These are phyloP conservation scores for Pelargonium cotyledonis DNA, from an alignment of 441 rosid species.

Conservation along the genomic window DNA sequence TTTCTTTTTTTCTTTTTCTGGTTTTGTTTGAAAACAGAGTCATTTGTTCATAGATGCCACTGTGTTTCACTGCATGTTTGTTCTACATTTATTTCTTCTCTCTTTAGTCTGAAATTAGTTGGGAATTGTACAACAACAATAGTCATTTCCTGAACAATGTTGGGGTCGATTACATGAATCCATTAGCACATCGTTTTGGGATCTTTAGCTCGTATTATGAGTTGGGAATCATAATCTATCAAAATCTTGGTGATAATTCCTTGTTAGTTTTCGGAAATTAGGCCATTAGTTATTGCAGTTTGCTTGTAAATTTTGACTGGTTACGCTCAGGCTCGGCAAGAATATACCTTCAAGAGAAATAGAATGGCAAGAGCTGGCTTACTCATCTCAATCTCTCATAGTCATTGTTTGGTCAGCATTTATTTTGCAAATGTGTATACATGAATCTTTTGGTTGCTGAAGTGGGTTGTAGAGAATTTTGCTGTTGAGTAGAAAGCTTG, in stretches of 20 bases:
- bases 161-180: no score
- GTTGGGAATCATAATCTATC: not conserved
- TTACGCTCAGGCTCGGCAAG: not conserved
- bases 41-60: not conserved
- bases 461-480: not conserved
- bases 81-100: not conserved
- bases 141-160: no score
- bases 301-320: not conserved
- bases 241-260: not conserved
- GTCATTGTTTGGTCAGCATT: not conserved
- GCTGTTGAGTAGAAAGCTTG: not conserved
- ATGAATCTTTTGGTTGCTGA: not conserved
- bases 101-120: not conserved
- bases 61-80: not conserved
- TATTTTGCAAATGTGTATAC: not conserved
- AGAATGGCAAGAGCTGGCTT: not conserved
- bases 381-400: constrained; percentile 3
- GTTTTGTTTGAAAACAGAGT: not conserved
- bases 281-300: not conserved
- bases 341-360: not conserved
- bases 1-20: constrained; percentile 1
- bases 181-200: no score
- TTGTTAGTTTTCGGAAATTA: not conserved
- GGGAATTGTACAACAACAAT: no score
- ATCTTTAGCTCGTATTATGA: no score